phyloP scores from a whole-genome alignment of 495 filamentous ascomycete genomes.

The Lasiosphaeriaceae sp. region DNA sequence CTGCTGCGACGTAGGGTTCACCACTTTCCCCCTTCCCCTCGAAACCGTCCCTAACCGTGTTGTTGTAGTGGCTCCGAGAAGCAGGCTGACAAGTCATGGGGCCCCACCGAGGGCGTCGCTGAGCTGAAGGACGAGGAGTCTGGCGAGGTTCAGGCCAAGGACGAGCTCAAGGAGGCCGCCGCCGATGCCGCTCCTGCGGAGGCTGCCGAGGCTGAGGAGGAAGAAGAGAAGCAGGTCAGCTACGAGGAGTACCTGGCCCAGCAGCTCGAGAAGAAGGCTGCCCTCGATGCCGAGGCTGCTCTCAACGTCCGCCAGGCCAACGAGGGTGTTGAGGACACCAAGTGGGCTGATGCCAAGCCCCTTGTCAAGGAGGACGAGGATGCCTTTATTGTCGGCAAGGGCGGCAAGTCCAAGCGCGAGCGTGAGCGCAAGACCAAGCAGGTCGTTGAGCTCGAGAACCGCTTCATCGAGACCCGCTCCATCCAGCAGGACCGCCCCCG shows the following conservation, averaged over 20 bases:
- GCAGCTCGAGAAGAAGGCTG: slow-evolving; percentile 73
- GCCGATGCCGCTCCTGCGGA: slow-evolving; percentile 30
- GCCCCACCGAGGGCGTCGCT: slow-evolving; percentile 69
- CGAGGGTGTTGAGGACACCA: slow-evolving; percentile 80
- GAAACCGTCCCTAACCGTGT: slow-evolving; percentile 13
- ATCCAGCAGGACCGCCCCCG: slow-evolving; percentile 44
- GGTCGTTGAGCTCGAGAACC: slow-evolving; percentile 78
- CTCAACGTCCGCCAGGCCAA: slow-evolving; percentile 80
- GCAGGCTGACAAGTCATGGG: slow-evolving; percentile 89
- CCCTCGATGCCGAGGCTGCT: slow-evolving; percentile 55
- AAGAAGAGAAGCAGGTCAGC: slow-evolving; percentile 83
- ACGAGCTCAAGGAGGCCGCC: slow-evolving; percentile 61
- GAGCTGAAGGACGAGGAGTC: slow-evolving; percentile 86
- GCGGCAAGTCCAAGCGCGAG: slow-evolving; percentile 79
- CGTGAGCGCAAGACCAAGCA: slow-evolving; percentile 55
- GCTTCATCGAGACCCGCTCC: slow-evolving; percentile 58
- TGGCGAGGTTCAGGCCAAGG: slow-evolving; percentile 78
- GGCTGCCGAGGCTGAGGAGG: slow-evolving; percentile 48
- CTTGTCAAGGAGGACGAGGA: slow-evolving; percentile 69
- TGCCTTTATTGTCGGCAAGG: slow-evolving; percentile 68
- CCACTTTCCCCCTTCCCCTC: slow-evolving; percentile 2
- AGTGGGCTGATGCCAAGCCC: slow-evolving; percentile 84
- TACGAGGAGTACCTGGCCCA: slow-evolving; percentile 86
- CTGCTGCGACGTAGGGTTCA: slow-evolving; percentile 59
- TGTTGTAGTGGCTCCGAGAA: slow-evolving; percentile 69